Conservation (phyloP, 768 basidiomycete species). For the Boletus bicolor region DNA sequence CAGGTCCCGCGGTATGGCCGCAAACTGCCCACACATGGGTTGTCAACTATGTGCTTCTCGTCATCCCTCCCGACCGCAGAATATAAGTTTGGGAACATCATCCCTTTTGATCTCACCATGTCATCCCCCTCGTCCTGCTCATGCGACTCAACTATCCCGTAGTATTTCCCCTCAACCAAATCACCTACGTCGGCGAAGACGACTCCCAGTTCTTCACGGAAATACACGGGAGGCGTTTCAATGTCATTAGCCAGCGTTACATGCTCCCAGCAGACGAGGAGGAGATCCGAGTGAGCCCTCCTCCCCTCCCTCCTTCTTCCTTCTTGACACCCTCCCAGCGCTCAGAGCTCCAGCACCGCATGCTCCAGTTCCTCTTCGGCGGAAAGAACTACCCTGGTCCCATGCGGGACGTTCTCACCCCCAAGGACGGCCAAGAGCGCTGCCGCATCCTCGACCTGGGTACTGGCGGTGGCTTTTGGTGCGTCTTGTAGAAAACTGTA, state of each 20-base stretch:
- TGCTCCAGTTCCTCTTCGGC: constrained; percentile 63
- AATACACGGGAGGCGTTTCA: constrained; percentile 52
- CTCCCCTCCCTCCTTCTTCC: not conserved
- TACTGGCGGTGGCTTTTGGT: constrained; percentile 66
- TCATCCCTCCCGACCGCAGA: constrained; percentile 28
- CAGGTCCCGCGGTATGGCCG: constrained; percentile 35
- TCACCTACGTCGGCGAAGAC: constrained; percentile 41
- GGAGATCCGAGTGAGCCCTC: constrained; percentile 51
- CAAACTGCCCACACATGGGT: constrained; percentile 23
- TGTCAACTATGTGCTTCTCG: constrained; percentile 30
- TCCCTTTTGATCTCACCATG: constrained; percentile 16
- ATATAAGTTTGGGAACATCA: constrained; percentile 28
- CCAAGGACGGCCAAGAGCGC: constrained; percentile 29
- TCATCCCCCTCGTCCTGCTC: constrained; percentile 15
- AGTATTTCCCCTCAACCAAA: constrained; percentile 35
- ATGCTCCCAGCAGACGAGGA: constrained; percentile 66
- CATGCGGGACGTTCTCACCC: constrained; percentile 50
- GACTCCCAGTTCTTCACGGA: constrained; percentile 52
- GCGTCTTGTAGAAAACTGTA: constrained; percentile 11
- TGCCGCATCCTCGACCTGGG: constrained; percentile 61
- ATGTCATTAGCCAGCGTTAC: constrained; percentile 52
- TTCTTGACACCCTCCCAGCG: constrained; percentile 41
- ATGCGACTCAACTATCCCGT: constrained; percentile 33
- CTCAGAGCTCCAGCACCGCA: constrained; percentile 58
- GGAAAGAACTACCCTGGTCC: constrained; percentile 69